Conservation (phyloP, 1,139 yeast species). For the Geotrichum candidum region DNA sequence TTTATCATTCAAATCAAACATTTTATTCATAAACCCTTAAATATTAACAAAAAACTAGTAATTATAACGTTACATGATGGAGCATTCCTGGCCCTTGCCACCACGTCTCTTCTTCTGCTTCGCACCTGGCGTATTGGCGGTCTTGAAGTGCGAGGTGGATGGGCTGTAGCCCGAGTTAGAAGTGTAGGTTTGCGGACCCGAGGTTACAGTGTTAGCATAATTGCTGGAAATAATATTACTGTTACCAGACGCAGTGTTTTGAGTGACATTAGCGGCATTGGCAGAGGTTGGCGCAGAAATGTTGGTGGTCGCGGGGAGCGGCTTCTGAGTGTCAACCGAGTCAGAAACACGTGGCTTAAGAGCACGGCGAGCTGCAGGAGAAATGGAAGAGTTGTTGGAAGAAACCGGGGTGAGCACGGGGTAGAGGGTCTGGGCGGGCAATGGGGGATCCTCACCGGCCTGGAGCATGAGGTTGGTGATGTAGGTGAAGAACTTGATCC, state of each 20-base stretch:
- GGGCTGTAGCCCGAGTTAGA: constrained; percentile 34
- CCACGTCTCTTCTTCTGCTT: constrained; percentile 19
- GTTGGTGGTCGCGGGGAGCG: constrained; percentile 9
- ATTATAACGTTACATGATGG: constrained; percentile 26
- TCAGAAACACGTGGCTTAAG: constrained; percentile 17
- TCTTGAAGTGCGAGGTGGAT: constrained; percentile 29
- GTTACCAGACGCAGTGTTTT: constrained; percentile 3
- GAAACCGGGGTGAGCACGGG: constrained; percentile 19
- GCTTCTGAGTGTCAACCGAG: constrained; percentile 5
- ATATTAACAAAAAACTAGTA: not conserved
- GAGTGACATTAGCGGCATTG: constrained; percentile 10
- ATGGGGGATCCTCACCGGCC: constrained; percentile 57
- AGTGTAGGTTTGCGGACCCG: constrained; percentile 16
- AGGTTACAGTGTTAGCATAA: not conserved
- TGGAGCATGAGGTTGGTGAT: constrained; percentile 61
- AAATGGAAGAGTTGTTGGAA: constrained; percentile 13
- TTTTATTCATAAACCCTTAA: not conserved
- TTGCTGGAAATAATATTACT: not conserved
- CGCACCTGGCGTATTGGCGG: constrained; percentile 35
- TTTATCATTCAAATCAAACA: not conserved
- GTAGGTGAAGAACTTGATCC: constrained; percentile 54
- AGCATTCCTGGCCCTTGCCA: constrained; percentile 24
- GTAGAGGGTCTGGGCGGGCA: constrained; percentile 24
- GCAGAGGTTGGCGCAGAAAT: constrained; percentile 13
- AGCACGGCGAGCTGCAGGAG: constrained; percentile 19